Base-by-base conservation (phyloP, 78 protist genomes). In the Dictyostelium brefeldianum region DNA sequence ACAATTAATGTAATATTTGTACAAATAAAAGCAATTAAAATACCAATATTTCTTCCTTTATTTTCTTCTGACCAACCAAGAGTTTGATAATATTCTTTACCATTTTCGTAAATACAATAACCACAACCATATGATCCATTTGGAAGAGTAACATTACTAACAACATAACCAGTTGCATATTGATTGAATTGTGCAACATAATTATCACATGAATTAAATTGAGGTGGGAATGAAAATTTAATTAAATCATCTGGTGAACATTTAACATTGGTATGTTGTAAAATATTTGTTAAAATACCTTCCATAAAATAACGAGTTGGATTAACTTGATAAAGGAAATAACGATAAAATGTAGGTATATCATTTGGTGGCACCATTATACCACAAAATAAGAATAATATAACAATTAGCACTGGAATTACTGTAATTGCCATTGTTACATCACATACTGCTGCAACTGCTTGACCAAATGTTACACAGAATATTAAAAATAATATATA, bases 1-100 rank as follows among this genome's bases (percentile, higher is more conserved):
- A 90, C 31, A n/a, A 90, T 56, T 18, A 80, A 27, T 20, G 70
- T 4, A 14, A 90, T 36, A 47, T 78, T 75, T 15, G 65, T 80
- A n/a, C 47, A 87, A 84, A 84, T 69, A 48, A 50, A 90, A 3
- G 53, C 15, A 59, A 29, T 17, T 4, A 90, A 3, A 6, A 90
- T 62, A 29, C 95, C 95, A 50, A 90, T 8, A 36, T 90, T 80
- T 77, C 95, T 90, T 89, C 95, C 79, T n/a, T 81, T 50, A 27
- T 90, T 80, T 7, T 46, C 80, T 17, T 36, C 31, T 0, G 51
- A 22, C 95, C 95, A 90, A 65, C 47, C 80, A 25, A 90, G 31
- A 14, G 80, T 83, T 18, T 31, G 0, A 8, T 80, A 80, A n/a
- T 90, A 90, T 62, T 90, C 95, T 20, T 48, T 14, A 47, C 95